Evolutionary conservation across 2,329 filamentous ascomycete genomes (phyloP), one percentile per base, ranked within the genome.

Genomic region (Bipolaris sorokiniana): DNA sequence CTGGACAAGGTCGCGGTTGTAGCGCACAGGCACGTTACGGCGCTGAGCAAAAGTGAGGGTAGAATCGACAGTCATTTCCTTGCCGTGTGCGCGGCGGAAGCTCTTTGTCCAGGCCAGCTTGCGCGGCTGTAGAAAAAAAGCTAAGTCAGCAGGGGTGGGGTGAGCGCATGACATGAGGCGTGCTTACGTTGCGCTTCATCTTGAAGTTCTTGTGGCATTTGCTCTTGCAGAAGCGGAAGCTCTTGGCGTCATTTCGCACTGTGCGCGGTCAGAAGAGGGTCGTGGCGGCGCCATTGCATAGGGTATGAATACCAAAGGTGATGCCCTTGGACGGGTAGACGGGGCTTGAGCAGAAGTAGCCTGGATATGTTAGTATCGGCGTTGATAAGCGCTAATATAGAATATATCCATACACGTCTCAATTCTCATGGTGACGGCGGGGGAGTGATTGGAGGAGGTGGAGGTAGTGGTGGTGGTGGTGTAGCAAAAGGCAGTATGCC

Each of bases 151-250:
- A 15, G 13, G 36, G 5, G 37, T 41, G 16, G 16, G 34, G 23
- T 40, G 3, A 9, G 16, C 22, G 28, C 36, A 31, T 13, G n/a
- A 33, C n/a, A 33, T 20, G 9, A 18, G 23, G 98, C 86, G 6
- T 46, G n/a, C 66, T 97, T 97, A 77, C 94, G 88, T 98, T 97
- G 67, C 95, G 89, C 90, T 97, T 97, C 91, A 96, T 96, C 81
- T 96, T 95, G 86, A 96, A 96, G 72, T 82, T 82, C 68, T 88
- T 88, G 79, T 89, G 87, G 64, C 72, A 75, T 72, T 75, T 75
- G 34, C 64, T 70, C 52, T 86, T 83, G 80, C 88, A 90, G 79
- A 90, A 90, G 50, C 84, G 81, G 77, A 90, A 89, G 60, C 82
- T 76, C 66, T 85, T 84, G 62, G 86, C 86, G 77, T 89, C 87